Evolutionary conservation across 106 monocot species (phyloP).

Genomic region (Dendrobium officinale): DNA sequence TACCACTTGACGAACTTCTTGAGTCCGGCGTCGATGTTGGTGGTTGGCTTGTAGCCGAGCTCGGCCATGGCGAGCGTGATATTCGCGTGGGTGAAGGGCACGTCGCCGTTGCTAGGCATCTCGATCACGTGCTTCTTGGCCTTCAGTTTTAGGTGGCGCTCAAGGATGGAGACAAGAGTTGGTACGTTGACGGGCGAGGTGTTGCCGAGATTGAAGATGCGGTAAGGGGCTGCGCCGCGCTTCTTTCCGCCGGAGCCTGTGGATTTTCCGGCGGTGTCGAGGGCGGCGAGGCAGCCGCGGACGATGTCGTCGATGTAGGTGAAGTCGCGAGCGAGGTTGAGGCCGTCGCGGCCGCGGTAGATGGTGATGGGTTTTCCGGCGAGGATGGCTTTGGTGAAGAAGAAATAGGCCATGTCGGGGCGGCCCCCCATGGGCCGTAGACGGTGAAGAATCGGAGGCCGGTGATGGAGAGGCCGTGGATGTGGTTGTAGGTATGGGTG

Average conservation of each 20-base stretch:
- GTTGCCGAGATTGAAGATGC: constrained; percentile 22
- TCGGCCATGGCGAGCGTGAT: constrained; percentile 17
- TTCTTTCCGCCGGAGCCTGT: constrained; percentile 18
- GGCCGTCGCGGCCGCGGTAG: constrained; percentile 22
- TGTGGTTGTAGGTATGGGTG: constrained; percentile 75
- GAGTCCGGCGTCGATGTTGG: constrained; percentile 16
- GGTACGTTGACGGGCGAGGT: constrained; percentile 25
- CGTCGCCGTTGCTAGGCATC: constrained; percentile 24
- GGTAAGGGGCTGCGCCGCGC: constrained; percentile 14
- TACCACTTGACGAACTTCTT: constrained; percentile 30
- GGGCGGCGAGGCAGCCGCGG: constrained; percentile 34
- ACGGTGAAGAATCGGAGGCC: constrained; percentile 80
- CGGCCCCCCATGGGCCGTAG: constrained; percentile 81
- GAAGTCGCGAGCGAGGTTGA: constrained; percentile 44
- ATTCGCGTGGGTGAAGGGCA: constrained; percentile 24
- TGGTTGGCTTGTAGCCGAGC: constrained; percentile 22
- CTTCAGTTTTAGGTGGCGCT: constrained; percentile 17
- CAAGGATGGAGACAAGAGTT: constrained; percentile 16
- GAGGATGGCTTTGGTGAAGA: constrained; percentile 40
- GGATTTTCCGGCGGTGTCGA: constrained; percentile 29
- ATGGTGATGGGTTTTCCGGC: constrained; percentile 28
- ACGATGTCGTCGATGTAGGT: constrained; percentile 60
- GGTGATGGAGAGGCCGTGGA: constrained; percentile 85
- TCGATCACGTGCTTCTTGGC: constrained; percentile 27
- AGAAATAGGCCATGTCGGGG: constrained; percentile 85